Evolutionary conservation across 331 rosid species (phyloP), one percentile per base, ranked within the genome.

Genomic region (Malus hybrid): DNA sequence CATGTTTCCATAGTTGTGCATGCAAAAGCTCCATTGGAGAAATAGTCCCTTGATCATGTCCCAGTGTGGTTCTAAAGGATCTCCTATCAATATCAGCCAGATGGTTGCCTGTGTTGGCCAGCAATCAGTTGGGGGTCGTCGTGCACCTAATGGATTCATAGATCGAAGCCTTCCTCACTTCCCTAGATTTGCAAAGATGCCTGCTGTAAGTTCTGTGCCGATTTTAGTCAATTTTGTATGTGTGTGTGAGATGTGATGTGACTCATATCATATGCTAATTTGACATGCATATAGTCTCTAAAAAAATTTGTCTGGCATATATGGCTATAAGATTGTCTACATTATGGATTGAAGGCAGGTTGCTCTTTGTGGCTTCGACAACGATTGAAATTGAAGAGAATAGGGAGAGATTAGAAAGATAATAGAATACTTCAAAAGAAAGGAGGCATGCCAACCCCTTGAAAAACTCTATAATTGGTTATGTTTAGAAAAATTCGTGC

Each of bases 101-200:
- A 94, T 94, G 99, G 84, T 92, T 87, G 97, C 97, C 18, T 90
- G 96, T 82, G 99, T 94, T 68, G 99, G 97, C 77, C 99, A 94
- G 77, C 99, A 94, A 74, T 85, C 91, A 11, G 99, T 94, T 61
- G 96, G 93, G 16, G 99, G 97, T 82, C 90, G 88, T 32, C 99
- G 99, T 79, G 97, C 96, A 66, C 93, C 96, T 58, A 86, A 91
- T 81, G 99, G 99, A 28, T 94, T 94, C 82, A 81, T 94, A 61
- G 99, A 91, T 77, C 96, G 97, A 63, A 92, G 95, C 75, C 99
- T 94, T 91, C 97, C 99, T 77, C 99, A 94, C 85, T 94, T 94
- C 75, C 96, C 83, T 66, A 87, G 86, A 79, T 82, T 81, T 63
- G 89, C 83, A 30, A 86, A 90, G 84, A 86, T 94, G 67, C 96